Evolutionary conservation across 495 filamentous ascomycete species (phyloP).

Genomic region (Aspergillus sclerotiicarbonarius): DNA sequence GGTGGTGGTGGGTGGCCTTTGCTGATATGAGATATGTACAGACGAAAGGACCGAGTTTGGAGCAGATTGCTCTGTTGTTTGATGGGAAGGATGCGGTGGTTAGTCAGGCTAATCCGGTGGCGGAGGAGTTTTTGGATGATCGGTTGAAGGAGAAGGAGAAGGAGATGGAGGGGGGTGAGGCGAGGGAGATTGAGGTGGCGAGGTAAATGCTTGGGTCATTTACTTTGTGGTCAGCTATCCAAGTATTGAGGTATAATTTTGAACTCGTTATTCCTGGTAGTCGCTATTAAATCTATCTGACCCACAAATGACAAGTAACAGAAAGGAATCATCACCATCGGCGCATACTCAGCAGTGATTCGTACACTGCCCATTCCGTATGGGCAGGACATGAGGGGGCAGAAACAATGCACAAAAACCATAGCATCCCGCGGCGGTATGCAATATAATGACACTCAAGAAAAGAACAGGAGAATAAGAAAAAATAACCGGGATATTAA

Average conservation of each 20-base stretch:
- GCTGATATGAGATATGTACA: slow-evolving; percentile 17
- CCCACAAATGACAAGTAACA: slow-evolving; percentile 1
- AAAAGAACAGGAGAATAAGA: slow-evolving; percentile 11
- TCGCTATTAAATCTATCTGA: slow-evolving; percentile 4
- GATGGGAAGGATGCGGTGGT: slow-evolving; percentile 54
- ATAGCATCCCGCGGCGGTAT: slow-evolving; percentile 24
- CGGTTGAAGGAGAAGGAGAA: not conserved
- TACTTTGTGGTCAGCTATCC: too few relatives aligned
- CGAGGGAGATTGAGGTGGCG: not conserved
- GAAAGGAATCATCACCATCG: slow-evolving; percentile 21
- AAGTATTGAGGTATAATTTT: not conserved
- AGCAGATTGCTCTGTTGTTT: slow-evolving; percentile 59
- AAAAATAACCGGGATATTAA: slow-evolving; percentile 18
- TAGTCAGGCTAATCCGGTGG: slow-evolving; percentile 16
- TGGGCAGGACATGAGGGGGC: slow-evolving; percentile 10
- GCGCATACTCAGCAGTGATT: slow-evolving; percentile 21
- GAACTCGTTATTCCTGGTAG: not conserved
- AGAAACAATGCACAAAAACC: slow-evolving; percentile 10
- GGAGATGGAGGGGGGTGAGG: not conserved
- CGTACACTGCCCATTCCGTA: slow-evolving; percentile 15
- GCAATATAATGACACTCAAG: slow-evolving; percentile 18
- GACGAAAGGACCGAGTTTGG: slow-evolving; percentile 60
- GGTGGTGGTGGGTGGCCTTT: not conserved
- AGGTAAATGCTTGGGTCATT: not conserved
- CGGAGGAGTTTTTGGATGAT: slow-evolving; percentile 6